Evolutionary conservation across 2,329 filamentous ascomycete species (phyloP).

Genomic region (Fusarium nisikadoi): DNA sequence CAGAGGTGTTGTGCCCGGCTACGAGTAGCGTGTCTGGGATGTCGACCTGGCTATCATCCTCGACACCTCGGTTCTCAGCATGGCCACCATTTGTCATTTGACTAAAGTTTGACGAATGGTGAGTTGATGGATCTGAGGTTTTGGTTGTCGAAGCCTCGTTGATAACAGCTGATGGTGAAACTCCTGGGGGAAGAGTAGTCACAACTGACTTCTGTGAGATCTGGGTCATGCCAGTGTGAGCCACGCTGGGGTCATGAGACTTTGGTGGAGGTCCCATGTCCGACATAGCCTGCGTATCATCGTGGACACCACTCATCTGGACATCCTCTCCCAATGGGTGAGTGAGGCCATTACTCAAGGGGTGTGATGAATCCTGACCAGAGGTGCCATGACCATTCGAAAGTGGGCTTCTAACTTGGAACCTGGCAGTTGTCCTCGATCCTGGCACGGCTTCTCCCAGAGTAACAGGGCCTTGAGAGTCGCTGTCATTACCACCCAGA

Average conservation of each 20-base stretch:
- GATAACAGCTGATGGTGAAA: conserved; percentile 68
- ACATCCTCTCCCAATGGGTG: conserved; percentile 59
- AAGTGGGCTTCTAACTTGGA: conserved; percentile 67
- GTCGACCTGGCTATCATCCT: conserved; percentile 51
- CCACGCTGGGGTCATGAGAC: conserved; percentile 51
- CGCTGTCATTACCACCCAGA: conserved; percentile 61
- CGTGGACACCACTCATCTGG: conserved; percentile 69
- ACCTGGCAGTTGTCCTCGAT: conserved; percentile 60
- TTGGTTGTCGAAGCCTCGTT: conserved; percentile 97
- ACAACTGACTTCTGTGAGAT: conserved; percentile 73
- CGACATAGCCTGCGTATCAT: conserved; percentile 59
- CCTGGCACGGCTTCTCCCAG: conserved; percentile 74
- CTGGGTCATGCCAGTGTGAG: conserved; percentile 62
- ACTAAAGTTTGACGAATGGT: conserved; percentile 72
- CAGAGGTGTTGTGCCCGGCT: conserved; percentile 60
- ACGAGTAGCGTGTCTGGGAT: conserved; percentile 66
- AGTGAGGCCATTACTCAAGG: conserved; percentile 67
- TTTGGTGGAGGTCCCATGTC: conserved; percentile 63
- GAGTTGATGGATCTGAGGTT: conserved; percentile 76
- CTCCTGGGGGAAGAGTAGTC: conserved; percentile 66
- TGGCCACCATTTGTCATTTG: conserved; percentile 77
- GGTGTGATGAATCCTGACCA: conserved; percentile 51
- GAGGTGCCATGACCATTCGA: conserved; percentile 66
- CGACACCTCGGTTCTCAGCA: conserved; percentile 54
- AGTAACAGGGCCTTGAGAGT: conserved; percentile 66